phyloP scores from a whole-genome alignment of 208 protist genomes.

The Tritrichomonas foetus region DNA sequence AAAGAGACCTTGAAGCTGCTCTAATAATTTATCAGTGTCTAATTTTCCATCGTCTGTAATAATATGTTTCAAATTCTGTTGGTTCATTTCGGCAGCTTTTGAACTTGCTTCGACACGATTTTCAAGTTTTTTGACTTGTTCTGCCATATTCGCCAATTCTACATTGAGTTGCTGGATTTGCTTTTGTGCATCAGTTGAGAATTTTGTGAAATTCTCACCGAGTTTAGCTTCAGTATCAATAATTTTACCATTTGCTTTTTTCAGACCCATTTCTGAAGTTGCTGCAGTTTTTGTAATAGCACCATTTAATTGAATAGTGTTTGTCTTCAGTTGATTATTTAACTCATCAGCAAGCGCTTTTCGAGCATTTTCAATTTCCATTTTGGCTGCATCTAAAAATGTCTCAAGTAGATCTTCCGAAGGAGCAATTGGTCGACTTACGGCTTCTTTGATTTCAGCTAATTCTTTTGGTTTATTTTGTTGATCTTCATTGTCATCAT shows the following conservation, averaged over 20 bases:
- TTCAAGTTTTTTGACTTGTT: neutral
- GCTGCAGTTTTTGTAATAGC: neutral
- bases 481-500: too few species aligned
- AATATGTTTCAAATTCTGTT: neutral
- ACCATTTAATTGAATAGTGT: neutral
- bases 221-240: neutral
- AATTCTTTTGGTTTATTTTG: too few species aligned
- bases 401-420: too few species aligned
- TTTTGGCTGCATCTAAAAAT: neutral
- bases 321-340: neutral
- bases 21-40: neutral
- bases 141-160: too few species aligned
- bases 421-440: too few species aligned
- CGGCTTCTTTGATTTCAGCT: too few species aligned
- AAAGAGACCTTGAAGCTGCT: neutral
- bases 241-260: neutral
- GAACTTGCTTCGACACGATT: neutral
- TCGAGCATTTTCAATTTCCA: neutral
- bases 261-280: neutral
- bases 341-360: neutral
- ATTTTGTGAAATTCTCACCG: neutral
- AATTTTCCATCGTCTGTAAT: neutral
- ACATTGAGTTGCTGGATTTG: too few species aligned
- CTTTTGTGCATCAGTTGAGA: neutral
- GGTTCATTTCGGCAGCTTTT: neutral